These are phyloP conservation scores for Fusarium foetens DNA, from an alignment of 2,329 filamentous ascomycete genomes.

Conservation along the genomic window DNA sequence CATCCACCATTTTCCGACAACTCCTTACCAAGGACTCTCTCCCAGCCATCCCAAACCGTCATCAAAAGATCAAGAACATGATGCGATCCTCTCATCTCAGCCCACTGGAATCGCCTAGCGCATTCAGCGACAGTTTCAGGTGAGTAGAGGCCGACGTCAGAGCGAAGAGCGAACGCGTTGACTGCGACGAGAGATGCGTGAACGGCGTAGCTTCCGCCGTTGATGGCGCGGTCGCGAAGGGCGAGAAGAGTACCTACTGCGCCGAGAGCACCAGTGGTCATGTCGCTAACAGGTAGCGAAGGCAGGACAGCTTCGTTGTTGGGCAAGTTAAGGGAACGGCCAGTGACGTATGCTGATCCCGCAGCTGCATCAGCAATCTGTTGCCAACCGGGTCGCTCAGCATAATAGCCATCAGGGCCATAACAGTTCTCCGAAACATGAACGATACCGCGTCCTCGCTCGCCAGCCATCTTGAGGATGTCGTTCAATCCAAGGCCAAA, in stretches of 20 bases:
- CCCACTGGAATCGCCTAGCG: conserved; percentile 17
- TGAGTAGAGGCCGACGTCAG: conserved; percentile 4
- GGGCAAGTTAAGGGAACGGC: neutral
- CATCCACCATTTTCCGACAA: neutral
- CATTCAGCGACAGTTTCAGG: conserved; percentile 4
- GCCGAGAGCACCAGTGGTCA: conserved; percentile 49
- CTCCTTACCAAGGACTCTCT: neutral
- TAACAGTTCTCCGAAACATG: conserved; percentile 76
- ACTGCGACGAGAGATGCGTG: conserved; percentile 10
- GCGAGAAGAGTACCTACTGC: conserved; percentile 48
- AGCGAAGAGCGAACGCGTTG: conserved; percentile 7
- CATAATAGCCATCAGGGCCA: conserved; percentile 66
- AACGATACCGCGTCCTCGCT: conserved; percentile 67
- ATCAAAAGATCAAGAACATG: conserved; percentile 22
- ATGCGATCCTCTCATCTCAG: conserved; percentile 17
- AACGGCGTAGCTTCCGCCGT: conserved; percentile 26
- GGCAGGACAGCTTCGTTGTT: conserved; percentile 36
- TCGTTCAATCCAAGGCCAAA: conserved; percentile 16
- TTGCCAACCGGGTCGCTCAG: conserved; percentile 71
- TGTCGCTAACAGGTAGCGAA: conserved; percentile 47
- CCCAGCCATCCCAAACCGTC: conserved; percentile 18
- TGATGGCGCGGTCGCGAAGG: conserved; percentile 45
- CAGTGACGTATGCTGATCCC: conserved; percentile 16
- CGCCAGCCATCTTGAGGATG: conserved; percentile 23
- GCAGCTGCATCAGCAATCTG: conserved; percentile 66